Percentiles rank a stretch among this genome's conserved stretches.
Evolutionary conservation across 306 rosid genomes (phyloP).

Genomic region (Prunus mongolica): DNA sequence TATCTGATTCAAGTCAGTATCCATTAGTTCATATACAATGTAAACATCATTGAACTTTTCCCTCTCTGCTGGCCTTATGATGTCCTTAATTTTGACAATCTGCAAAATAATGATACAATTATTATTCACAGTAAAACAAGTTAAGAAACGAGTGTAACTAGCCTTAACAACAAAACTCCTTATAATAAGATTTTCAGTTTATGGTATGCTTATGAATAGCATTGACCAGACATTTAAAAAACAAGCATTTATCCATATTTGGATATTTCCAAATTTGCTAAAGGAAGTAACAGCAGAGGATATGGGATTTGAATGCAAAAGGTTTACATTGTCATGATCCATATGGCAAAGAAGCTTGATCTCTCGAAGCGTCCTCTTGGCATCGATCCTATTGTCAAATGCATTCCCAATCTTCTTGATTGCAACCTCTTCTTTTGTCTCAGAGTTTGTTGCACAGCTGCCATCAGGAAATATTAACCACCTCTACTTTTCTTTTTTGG

Average conservation of each 20-base stretch:
- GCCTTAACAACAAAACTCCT: background rate
- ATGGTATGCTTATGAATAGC: background rate
- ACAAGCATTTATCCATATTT: background rate
- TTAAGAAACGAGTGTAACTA: background rate
- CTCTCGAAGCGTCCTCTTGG: conserved; percentile 70
- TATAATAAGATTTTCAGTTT: background rate
- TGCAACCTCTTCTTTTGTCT: conserved; percentile 62
- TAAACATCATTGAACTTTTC: conserved; percentile 80
- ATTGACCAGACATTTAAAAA: background rate
- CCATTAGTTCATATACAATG: conserved; percentile 84
- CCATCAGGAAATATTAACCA: conserved; percentile 11
- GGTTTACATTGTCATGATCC: conserved; percentile 86
- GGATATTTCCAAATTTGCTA: background rate
- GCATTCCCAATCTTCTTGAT: conserved; percentile 70
- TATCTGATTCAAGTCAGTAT: conserved; percentile 86
- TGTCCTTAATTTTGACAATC: conserved; percentile 84
- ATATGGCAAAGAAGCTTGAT: conserved; percentile 68
- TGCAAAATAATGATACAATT: conserved; percentile 24
- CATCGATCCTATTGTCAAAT: conserved; percentile 64
- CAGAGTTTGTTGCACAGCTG: conserved; percentile 54
- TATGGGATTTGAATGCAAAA: background rate
- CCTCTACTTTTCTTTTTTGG: background rate
- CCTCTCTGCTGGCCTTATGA: conserved; percentile 69
- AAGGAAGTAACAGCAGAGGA: conserved; percentile 2
- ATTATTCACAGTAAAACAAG: background rate